A percentile compares a stretch with the other conserved stretches of the same genome.
Conservation (phyloP, 768 basidiomycete species). For the Amyloporia xantha region DNA sequence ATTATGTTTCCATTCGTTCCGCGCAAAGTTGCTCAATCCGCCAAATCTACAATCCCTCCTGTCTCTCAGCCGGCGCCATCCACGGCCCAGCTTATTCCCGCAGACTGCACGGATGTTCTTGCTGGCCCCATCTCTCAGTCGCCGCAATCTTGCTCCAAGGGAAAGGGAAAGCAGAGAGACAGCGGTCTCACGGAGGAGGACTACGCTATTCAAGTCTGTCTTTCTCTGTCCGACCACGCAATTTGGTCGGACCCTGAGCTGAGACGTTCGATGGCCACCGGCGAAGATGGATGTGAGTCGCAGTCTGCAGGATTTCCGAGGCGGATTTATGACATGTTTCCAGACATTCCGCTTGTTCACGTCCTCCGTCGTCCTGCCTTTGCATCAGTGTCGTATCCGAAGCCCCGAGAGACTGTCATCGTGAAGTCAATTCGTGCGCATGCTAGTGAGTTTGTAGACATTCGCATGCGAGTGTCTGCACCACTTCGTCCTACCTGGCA, state of each 20-base stretch:
- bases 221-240: conserved; percentile 66
- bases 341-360: conserved; percentile 57
- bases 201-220: conserved; percentile 40
- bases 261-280: conserved; percentile 37
- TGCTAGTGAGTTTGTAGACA: conserved; percentile 42
- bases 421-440: conserved; percentile 55
- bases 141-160: too few species aligned
- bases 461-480: conserved; percentile 50
- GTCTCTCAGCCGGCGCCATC: too few species aligned
- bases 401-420: conserved; percentile 38
- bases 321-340: not conserved
- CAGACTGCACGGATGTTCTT: too few species aligned
- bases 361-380: conserved; percentile 37
- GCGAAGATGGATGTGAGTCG: conserved; percentile 46
- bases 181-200: conserved; percentile 32
- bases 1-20: conserved; percentile 45
- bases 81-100: too few species aligned
- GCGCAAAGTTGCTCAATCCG: conserved; percentile 34
- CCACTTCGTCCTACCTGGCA: conserved; percentile 36
- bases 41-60: not conserved
- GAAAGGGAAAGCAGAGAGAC: conserved; percentile 23
- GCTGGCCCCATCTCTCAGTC: too few species aligned
- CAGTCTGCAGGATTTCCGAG: not conserved
- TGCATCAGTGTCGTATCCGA: conserved; percentile 17
- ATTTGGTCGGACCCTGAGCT: conserved; percentile 56